phyloP scores from a whole-genome alignment of 1,284 basidiomycete species.

The Schizophyllum amplum region DNA sequence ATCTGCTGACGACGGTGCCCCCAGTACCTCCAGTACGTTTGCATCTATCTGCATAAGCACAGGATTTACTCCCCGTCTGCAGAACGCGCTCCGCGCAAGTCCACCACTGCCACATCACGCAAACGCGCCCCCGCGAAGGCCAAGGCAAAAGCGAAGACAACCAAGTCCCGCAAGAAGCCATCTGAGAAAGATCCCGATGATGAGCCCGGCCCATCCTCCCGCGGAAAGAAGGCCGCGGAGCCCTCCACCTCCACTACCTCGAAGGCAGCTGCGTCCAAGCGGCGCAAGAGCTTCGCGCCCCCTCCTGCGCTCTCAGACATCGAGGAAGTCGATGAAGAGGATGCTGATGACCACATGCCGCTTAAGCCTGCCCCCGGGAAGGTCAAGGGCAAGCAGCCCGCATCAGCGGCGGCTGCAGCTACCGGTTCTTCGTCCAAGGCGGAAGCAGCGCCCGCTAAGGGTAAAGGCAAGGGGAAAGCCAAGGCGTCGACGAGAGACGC shows the following conservation, averaged over 20 bases:
- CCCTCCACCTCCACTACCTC: too few species aligned
- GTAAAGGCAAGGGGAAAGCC: background rate
- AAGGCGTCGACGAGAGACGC: too few species aligned
- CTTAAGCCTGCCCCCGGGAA: background rate
- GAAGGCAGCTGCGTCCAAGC: background rate
- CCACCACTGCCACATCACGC: background rate
- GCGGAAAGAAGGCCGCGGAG: background rate
- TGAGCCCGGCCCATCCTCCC: background rate
- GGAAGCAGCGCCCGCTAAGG: too few species aligned
- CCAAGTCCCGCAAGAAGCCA: background rate
- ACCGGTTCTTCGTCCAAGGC: too few species aligned
- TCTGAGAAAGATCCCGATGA: background rate
- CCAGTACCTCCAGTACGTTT: background rate
- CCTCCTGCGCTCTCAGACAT: background rate
- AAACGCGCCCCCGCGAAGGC: background rate
- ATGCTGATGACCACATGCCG: background rate
- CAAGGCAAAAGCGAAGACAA: background rate
- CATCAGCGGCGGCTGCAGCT: too few species aligned
- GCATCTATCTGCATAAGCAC: background rate
- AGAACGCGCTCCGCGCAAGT: background rate
- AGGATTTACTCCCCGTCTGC: background rate
- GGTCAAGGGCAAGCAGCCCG: too few species aligned
- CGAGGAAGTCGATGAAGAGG: background rate
- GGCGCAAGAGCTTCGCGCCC: background rate
- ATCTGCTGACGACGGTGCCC: background rate